phyloP scores from a whole-genome alignment of 1,139 yeast genomes.

The Geotrichum klebahnii region DNA sequence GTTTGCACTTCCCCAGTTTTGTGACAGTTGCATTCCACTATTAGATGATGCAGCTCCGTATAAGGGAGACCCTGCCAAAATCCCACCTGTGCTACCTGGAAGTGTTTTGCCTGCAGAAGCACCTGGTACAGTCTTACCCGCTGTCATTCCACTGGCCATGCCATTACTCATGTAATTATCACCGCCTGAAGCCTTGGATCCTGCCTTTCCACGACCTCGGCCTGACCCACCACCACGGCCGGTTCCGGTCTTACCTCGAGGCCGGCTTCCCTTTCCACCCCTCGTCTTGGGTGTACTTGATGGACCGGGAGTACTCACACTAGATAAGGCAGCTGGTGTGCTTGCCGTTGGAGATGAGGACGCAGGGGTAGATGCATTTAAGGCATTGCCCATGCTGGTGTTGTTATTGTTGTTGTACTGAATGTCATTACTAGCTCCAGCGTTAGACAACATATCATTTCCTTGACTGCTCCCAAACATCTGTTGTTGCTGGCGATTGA shows the following conservation, averaged over 20 bases:
- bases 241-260: slow-evolving; percentile 8
- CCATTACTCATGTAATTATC: slow-evolving; percentile 7
- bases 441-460: not conserved
- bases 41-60: not conserved
- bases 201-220: slow-evolving; percentile 12
- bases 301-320: not conserved
- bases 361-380: not conserved
- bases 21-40: not conserved
- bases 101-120: not conserved
- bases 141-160: slow-evolving; percentile 17
- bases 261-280: slow-evolving; percentile 10
- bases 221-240: slow-evolving; percentile 13
- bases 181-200: slow-evolving; percentile 9
- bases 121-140: slow-evolving; percentile 18
- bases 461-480: not conserved
- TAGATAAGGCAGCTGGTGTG: slow-evolving; percentile 20
- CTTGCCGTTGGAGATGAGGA: slow-evolving; percentile 25
- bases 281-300: slow-evolving; percentile 9
- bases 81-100: slow-evolving; percentile 3
- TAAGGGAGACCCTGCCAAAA: not conserved
- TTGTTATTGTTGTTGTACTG: slow-evolving; percentile 2
- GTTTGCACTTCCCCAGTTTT: not conserved
- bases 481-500: slow-evolving; percentile 10
- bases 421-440: not conserved
- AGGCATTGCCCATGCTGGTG: too few relatives aligned